phyloP scores from a whole-genome alignment of 2,329 filamentous ascomycete species.

The Aspergillus transmontanensis region DNA sequence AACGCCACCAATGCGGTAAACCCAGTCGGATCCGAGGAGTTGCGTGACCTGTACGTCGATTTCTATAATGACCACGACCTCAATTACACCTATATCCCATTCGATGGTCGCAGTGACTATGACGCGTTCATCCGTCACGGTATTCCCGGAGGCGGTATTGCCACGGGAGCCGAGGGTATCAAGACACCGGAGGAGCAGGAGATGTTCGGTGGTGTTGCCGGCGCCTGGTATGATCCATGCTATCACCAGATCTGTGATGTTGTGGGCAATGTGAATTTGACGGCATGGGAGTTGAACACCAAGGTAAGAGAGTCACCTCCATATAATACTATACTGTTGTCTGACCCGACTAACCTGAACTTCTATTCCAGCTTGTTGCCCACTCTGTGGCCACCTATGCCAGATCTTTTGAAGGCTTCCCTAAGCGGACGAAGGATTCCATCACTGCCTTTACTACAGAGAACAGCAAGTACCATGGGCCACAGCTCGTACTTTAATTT shows the following conservation, averaged over 20 bases:
- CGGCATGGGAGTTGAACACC: constrained; percentile 58
- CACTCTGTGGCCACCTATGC: constrained; percentile 74
- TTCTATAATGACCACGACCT: constrained; percentile 66
- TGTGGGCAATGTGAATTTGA: constrained; percentile 55
- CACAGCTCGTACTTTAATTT: constrained; percentile 17
- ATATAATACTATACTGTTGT: not conserved
- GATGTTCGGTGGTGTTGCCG: constrained; percentile 70
- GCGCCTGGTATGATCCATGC: constrained; percentile 56
- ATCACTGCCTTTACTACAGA: constrained; percentile 8
- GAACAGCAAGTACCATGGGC: constrained; percentile 21
- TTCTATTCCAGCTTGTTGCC: constrained; percentile 54
- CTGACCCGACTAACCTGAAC: not conserved
- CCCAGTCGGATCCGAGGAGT: constrained; percentile 66
- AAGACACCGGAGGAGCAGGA: constrained; percentile 69
- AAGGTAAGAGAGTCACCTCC: constrained; percentile 37
- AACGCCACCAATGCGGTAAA: constrained; percentile 58
- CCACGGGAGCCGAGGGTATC: constrained; percentile 74
- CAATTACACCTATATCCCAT: constrained; percentile 71
- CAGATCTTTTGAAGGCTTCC: constrained; percentile 66
- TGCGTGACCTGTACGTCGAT: constrained; percentile 67
- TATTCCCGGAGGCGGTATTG: constrained; percentile 74
- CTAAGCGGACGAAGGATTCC: constrained; percentile 48
- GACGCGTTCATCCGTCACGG: constrained; percentile 72
- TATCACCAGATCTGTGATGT: constrained; percentile 59
- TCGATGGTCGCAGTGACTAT: constrained; percentile 79